A percentile compares a stretch with the other conserved stretches of the same genome.
phyloP scores from a whole-genome alignment of 106 monocot genomes.

The Amphibolis antarctica region DNA sequence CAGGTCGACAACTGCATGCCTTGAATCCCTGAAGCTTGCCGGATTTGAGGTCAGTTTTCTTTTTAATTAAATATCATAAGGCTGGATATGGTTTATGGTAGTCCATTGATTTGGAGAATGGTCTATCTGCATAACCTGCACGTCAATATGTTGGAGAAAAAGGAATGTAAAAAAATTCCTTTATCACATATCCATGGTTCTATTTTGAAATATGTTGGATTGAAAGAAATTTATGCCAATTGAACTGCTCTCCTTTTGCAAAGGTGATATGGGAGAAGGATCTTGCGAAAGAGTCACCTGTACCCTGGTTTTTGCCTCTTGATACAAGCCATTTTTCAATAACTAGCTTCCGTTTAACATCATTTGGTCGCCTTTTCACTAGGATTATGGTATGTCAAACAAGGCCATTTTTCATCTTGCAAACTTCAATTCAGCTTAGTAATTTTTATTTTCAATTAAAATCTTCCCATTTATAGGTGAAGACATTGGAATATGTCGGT shows the following conservation, averaged over 20 bases:
- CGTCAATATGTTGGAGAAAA: too few relatives aligned
- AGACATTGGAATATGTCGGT: conserved; percentile 48
- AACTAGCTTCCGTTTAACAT: conserved; percentile 76
- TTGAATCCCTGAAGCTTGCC: conserved; percentile 72
- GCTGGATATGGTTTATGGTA: too few relatives aligned
- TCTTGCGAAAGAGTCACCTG: conserved; percentile 72
- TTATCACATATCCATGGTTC: too few relatives aligned
- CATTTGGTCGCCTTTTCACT: conserved; percentile 66
- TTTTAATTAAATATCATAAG: background rate
- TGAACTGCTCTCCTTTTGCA: background rate
- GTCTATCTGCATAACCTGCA: too few relatives aligned
- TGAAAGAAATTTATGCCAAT: background rate
- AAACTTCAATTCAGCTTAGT: background rate
- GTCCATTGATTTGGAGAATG: too few relatives aligned
- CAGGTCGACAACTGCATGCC: conserved; percentile 57
- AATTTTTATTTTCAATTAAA: background rate
- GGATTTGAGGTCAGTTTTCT: conserved; percentile 69
- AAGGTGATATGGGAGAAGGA: conserved; percentile 85
- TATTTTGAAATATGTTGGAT: background rate
- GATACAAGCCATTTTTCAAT: conserved; percentile 68
- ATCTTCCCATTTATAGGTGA: conserved; percentile 39
- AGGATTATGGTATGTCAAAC: conserved; percentile 47
- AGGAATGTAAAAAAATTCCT: too few relatives aligned
- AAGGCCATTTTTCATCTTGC: background rate
- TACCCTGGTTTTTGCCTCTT: conserved; percentile 84